Base-by-base conservation (phyloP, 176 grass and related monocot species). In the Paspalum vaginatum region DNA sequence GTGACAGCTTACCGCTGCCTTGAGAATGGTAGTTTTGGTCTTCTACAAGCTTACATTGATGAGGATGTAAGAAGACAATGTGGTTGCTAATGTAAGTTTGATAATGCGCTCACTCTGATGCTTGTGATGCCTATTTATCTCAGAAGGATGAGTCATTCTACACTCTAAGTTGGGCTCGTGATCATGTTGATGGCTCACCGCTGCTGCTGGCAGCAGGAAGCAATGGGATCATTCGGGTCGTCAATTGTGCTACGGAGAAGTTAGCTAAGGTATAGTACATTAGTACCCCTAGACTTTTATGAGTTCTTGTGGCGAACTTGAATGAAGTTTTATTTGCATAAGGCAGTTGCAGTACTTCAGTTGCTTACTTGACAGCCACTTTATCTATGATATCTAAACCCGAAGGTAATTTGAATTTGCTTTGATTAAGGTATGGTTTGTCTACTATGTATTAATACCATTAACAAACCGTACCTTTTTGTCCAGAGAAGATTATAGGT, bases 91-190 rank as follows among this genome's bases (percentile, higher is more conserved):
- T 47, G 32, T 32, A 59, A 8, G 5, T 80, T 61, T 46, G 53
- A 44, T 68, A 41, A 51, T 79, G 7, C 55, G 50, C 45, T 13
- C 80, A 85, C 2, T 68, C 41, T 86, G 39, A 85, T 76, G 40
- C 44, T 68, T 5, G 8, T 72, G 68, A 25, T 46, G 24, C 11
- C 37, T 51, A 4, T 85, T 15, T 79, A 74, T 45, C 51, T 85
- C 86, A 98, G 95, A 92, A 91, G 77, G 78, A 89, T 63, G 92
- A 95, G 71, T 98, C 95, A 47, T 98, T 92, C 90, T 98, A 94
- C 77, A 98, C 95, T 46, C 62, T 98, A 63, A 95, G 92, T 82
- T 98, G 92, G 95, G 88, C 92, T 62, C 87, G 90, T 60, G 95
- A 98, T 38, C 65, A 79, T 79, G 77, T 86, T 83, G 86, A 91